These are phyloP conservation scores for Misopates orontium DNA, from an alignment of 257 asterid species.

Conservation along the genomic window DNA sequence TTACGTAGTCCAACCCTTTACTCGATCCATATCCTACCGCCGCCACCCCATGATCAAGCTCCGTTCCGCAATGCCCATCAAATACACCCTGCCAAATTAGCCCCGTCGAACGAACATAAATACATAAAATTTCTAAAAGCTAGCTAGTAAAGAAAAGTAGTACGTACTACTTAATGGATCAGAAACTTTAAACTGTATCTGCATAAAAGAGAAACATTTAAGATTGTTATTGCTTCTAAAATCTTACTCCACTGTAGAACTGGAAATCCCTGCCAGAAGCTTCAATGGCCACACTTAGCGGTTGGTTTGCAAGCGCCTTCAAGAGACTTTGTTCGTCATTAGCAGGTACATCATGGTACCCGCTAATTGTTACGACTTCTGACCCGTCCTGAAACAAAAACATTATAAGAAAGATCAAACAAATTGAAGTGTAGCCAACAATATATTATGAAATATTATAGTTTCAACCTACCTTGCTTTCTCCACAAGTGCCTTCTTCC, in stretches of 20 bases:
- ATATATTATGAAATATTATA: no score
- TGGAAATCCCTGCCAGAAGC: conserved; percentile 48
- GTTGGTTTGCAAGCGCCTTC: conserved; percentile 50
- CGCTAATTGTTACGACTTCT: conserved; percentile 36
- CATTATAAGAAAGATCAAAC: no score
- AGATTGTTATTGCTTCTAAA: no score
- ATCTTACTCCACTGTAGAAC: conserved; percentile 39
- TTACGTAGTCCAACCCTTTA: conserved; percentile 46
- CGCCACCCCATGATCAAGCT: conserved; percentile 61
- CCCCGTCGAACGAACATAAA: neutral
- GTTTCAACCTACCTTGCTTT: conserved; percentile 28
- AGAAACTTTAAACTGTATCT: no score
- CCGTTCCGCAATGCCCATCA: conserved; percentile 63
- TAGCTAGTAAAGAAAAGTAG: no score
- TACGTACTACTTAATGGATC: neutral
- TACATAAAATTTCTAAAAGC: neutral
- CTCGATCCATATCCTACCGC: conserved; percentile 56
- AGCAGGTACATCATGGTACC: conserved; percentile 42
- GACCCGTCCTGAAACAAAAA: conserved; percentile 32
- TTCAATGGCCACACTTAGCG: conserved; percentile 44
- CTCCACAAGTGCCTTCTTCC: conserved; percentile 46
- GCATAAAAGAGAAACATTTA: neutral
- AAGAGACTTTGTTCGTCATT: conserved; percentile 38
- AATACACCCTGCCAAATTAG: conserved; percentile 50
- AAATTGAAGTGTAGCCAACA: no score